Evolutionary conservation across 192 early-diverging fungal genomes (phyloP).

Genomic region (Anaeromyces robustus): DNA sequence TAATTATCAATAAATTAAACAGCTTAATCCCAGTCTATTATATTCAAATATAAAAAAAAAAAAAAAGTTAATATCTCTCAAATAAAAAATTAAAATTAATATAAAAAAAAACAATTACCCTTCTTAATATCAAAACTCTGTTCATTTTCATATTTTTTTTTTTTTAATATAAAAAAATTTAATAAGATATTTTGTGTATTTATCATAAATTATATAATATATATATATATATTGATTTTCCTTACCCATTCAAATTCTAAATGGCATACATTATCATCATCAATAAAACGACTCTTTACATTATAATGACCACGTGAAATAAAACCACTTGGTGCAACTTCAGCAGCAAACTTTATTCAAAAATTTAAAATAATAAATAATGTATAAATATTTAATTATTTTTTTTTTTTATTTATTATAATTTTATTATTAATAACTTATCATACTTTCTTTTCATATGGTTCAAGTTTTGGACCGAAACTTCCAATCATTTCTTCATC

Average conservation of each 20-base stretch:
- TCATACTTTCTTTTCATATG: conserved; percentile 74
- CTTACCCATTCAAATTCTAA: conserved; percentile 66
- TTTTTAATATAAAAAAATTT: too few species aligned
- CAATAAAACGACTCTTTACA: conserved; percentile 81
- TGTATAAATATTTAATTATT: background rate
- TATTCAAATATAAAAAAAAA: background rate
- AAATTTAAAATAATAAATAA: background rate
- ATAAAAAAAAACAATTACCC: background rate
- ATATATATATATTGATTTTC: too few species aligned
- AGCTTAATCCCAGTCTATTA: background rate
- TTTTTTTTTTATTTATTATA: background rate
- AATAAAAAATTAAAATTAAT: too few species aligned
- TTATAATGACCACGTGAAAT: conserved; percentile 82
- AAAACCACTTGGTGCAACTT: conserved; percentile 86
- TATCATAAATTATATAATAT: too few species aligned
- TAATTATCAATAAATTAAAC: background rate
- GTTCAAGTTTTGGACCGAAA: conserved; percentile 64
- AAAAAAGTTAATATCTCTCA: background rate
- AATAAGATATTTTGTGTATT: too few species aligned
- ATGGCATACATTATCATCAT: conserved; percentile 73
- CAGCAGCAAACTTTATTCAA: conserved; percentile 39
- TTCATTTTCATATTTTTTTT: background rate
- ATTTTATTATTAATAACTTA: background rate
- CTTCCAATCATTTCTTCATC: conserved; percentile 93
- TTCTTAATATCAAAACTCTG: background rate